Evolutionary conservation across 495 filamentous ascomycete genomes (phyloP), one percentile per base, ranked within the genome.

Genomic region (Daldinia vernicosa): DNA sequence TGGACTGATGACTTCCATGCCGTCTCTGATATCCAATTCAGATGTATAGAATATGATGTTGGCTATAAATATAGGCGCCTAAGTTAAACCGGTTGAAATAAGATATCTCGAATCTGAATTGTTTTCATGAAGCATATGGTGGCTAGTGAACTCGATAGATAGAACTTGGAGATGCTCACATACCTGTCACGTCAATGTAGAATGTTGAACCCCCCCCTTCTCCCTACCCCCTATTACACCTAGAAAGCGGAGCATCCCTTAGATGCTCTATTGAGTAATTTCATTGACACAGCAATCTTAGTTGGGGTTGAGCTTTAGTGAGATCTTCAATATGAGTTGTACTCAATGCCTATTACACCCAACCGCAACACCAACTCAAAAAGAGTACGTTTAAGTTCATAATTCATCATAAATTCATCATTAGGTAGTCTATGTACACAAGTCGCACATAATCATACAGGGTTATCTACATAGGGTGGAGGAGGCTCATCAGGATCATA

Each of bases 401-500:
- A n/a, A n/a, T 30, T 53, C 1, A 5, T 30, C 15, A 30, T 53
- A 50, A 47, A 53, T 17, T 57, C 32, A 17, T 62, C 26, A 63
- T 39, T 8, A n/a, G n/a, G n/a, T n/a, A 47, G 22, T 58, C 24
- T 59, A 56, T 28, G 22, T 30, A 40, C 26, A 22, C 40, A 12
- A 47, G 11, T 12, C 30, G 58, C 70, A 58, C 27, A 24, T 35
- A 50, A 53, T 74, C 61, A 79, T 57, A 79, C 70, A 56, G 76
- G 76, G 30, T 77, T 74, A 35, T 79, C 76, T 60, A 71, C 75
- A 28, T 78, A 78, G 22, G 74, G 66, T 15, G 76, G 76, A 30
- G 75, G 76, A 15, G 75, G 74, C 27, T 72, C 75, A 35, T 77
- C 74, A 12, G 75, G 70, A 26, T 68, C 70, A 27, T 77, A 45